Evolutionary conservation across 371 early-diverging fungal species (phyloP).

Genomic region (Haplosporangium sp.): DNA sequence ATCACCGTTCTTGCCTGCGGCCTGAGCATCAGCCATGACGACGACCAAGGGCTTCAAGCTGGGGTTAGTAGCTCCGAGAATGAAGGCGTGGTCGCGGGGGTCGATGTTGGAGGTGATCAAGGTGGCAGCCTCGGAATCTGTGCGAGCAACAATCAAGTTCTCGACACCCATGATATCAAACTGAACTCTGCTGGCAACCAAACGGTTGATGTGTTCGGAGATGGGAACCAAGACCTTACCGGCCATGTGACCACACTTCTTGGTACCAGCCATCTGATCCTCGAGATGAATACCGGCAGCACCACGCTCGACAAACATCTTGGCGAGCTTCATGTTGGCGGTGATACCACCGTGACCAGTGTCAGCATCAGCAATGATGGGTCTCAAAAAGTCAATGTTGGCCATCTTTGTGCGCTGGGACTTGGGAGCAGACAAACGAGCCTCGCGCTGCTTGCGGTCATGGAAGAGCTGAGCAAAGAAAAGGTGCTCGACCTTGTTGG

Average conservation of each 20-base stretch:
- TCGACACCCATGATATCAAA: slow-evolving; percentile 98
- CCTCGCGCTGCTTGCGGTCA: slow-evolving; percentile 96
- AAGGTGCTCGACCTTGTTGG: slow-evolving; percentile 98
- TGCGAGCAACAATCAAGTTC: slow-evolving; percentile 93
- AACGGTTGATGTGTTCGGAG: slow-evolving; percentile 96
- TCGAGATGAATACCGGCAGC: slow-evolving; percentile 94
- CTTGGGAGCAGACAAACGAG: slow-evolving; percentile 76
- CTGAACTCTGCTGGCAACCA: slow-evolving; percentile 96
- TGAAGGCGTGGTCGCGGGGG: slow-evolving; percentile 95
- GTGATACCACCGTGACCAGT: slow-evolving; percentile 97
- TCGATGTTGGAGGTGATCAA: slow-evolving; percentile 97
- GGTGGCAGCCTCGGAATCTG: slow-evolving; percentile 98
- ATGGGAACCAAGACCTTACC: slow-evolving; percentile 98
- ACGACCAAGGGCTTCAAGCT: slow-evolving; percentile 76
- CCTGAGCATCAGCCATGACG: slow-evolving; percentile 85
- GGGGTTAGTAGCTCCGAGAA: slow-evolving; percentile 92
- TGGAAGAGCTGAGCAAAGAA: slow-evolving; percentile 98
- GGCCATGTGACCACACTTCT: slow-evolving; percentile 99
- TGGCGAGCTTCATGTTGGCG: slow-evolving; percentile 92
- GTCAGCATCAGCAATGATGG: slow-evolving; percentile 98
- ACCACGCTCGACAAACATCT: slow-evolving; percentile 94
- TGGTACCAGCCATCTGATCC: slow-evolving; percentile 95
- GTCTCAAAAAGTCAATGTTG: slow-evolving; percentile 91
- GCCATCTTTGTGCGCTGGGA: slow-evolving; percentile 79
- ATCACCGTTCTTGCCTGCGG: slow-evolving; percentile 76